Evolutionary conservation across 2,329 filamentous ascomycete species (phyloP).

Genomic region (Tolypocladium tropicale): DNA sequence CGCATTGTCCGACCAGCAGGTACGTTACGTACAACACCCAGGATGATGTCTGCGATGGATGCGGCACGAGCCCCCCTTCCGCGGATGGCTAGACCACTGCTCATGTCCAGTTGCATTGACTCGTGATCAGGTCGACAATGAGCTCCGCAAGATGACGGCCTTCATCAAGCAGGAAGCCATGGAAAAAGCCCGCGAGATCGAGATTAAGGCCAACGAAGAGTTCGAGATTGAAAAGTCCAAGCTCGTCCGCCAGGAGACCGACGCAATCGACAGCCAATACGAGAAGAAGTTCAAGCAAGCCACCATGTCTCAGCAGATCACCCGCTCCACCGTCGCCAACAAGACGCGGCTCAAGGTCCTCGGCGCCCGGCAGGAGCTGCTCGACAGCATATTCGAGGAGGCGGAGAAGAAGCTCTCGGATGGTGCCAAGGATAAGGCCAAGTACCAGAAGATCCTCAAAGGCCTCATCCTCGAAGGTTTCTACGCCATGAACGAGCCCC

Average conservation of each 20-base stretch:
- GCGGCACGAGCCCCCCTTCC: slow-evolving; percentile 7
- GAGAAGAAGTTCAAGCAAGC: slow-evolving; percentile 99
- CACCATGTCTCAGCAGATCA: slow-evolving; percentile 97
- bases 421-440: slow-evolving; percentile 56
- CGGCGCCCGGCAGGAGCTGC: slow-evolving; percentile 75
- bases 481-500: slow-evolving; percentile 76
- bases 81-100: neutral
- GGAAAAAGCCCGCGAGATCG: slow-evolving; percentile 95
- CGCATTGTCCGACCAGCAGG: slow-evolving; percentile 96
- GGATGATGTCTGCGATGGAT: slow-evolving; percentile 4
- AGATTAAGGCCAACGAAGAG: slow-evolving; percentile 97
- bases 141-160: slow-evolving; percentile 99
- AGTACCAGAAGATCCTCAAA: slow-evolving; percentile 70
- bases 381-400: slow-evolving; percentile 81
- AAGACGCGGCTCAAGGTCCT: slow-evolving; percentile 89
- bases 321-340: slow-evolving; percentile 89
- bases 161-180: slow-evolving; percentile 98
- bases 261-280: slow-evolving; percentile 84
- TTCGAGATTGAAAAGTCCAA: slow-evolving; percentile 99
- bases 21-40: slow-evolving; percentile 30
- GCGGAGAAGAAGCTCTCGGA: slow-evolving; percentile 60
- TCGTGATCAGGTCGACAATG: slow-evolving; percentile 68
- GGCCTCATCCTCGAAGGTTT: slow-evolving; percentile 80
- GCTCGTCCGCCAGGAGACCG: slow-evolving; percentile 90
- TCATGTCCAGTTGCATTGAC: neutral